Evolutionary conservation across 1,284 basidiomycete genomes (phyloP).

Genomic region (Ganoderma leucocontextum): DNA sequence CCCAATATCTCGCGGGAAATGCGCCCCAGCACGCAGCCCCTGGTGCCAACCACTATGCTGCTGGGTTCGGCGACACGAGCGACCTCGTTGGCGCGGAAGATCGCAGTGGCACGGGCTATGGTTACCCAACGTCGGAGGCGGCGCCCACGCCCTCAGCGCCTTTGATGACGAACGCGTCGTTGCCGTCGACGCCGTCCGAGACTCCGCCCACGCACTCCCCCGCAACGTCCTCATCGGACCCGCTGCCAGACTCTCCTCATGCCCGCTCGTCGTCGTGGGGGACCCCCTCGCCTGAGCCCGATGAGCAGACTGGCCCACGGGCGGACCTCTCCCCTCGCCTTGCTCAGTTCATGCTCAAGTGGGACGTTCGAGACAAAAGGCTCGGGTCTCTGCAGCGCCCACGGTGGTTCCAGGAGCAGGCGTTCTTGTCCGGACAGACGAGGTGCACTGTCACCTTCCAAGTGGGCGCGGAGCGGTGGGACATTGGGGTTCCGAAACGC

Average conservation of each 20-base stretch:
- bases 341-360: not conserved
- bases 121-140: not conserved
- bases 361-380: not conserved
- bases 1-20: not conserved
- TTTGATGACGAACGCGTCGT: not conserved
- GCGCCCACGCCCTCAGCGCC: slow-evolving; percentile 1
- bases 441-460: not conserved
- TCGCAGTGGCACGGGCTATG: not conserved
- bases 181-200: not conserved
- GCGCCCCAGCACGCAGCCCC: not conserved
- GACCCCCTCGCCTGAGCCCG: not conserved
- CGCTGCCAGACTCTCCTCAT: not conserved
- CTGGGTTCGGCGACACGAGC: not conserved
- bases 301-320: not conserved
- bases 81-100: not conserved
- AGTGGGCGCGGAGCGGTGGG: not conserved
- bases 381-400: not conserved
- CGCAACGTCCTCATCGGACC: not conserved
- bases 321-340: not conserved
- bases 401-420: not conserved
- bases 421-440: not conserved
- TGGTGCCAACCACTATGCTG: not conserved
- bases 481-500: not conserved
- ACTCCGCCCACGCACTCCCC: not conserved
- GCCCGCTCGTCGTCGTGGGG: not conserved